Evolutionary conservation across 2,329 filamentous ascomycete genomes (phyloP).

Genomic region (Chaetomiaceae sp.): DNA sequence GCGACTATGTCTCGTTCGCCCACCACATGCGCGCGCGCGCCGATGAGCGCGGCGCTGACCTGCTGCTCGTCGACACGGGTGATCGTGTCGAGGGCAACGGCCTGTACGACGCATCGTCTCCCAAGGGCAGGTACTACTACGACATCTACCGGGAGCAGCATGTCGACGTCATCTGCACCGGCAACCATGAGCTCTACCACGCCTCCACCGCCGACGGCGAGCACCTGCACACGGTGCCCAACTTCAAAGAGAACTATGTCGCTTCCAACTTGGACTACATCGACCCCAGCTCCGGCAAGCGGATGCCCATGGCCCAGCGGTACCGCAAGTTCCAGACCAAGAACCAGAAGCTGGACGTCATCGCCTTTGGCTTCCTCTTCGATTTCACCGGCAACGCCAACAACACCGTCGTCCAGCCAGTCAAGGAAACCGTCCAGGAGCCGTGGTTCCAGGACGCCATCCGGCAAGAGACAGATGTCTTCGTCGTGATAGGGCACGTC

Average conservation of each 20-base stretch:
- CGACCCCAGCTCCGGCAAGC: conserved; percentile 62
- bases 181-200: conserved; percentile 94
- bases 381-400: conserved; percentile 88
- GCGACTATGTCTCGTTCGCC: conserved; percentile 92
- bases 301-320: conserved; percentile 69
- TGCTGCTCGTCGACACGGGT: conserved; percentile 92
- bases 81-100: conserved; percentile 92
- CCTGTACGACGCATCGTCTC: conserved; percentile 81
- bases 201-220: conserved; percentile 71
- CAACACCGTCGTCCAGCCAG: conserved; percentile 77
- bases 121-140: conserved; percentile 83
- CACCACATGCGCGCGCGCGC: conserved; percentile 73
- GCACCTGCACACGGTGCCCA: conserved; percentile 71
- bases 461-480: conserved; percentile 77
- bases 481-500: conserved; percentile 81
- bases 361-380: conserved; percentile 92
- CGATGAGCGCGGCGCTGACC: conserved; percentile 70
- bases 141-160: conserved; percentile 78
- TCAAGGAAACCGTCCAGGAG: conserved; percentile 74
- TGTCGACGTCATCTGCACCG: conserved; percentile 78
- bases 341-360: conserved; percentile 74
- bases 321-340: conserved; percentile 89
- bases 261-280: conserved; percentile 91
- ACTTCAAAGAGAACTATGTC: conserved; percentile 74
- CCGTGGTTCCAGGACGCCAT: conserved; percentile 86